These are phyloP conservation scores for Coniochaeta ligniaria DNA, from an alignment of 2,329 filamentous ascomycete genomes.

Conservation along the genomic window DNA sequence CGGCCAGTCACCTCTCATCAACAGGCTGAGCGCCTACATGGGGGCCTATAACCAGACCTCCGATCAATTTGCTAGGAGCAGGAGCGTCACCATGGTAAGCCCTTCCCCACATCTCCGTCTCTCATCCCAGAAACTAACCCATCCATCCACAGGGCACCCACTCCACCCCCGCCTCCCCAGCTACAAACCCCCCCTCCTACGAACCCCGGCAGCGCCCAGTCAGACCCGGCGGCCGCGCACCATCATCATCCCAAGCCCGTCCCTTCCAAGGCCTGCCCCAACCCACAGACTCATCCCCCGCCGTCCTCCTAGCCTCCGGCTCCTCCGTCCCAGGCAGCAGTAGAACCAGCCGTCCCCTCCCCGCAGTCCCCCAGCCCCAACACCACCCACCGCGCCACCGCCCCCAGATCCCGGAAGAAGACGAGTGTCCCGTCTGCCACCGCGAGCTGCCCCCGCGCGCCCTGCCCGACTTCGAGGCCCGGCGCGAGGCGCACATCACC, in stretches of 20 bases:
- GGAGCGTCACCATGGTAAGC: conserved; percentile 46
- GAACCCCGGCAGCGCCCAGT: background rate
- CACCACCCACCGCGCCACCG: too few relatives aligned
- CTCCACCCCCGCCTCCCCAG: background rate
- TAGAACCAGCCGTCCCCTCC: background rate
- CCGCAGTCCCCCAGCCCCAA: conserved; percentile 6
- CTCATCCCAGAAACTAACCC: too few relatives aligned
- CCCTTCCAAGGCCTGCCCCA: background rate
- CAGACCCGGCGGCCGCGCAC: background rate
- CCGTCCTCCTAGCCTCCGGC: background rate
- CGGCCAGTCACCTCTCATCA: conserved; percentile 5
- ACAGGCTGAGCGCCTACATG: conserved; percentile 29
- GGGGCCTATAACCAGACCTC: conserved; percentile 24
- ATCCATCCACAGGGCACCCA: background rate
- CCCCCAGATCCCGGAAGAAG: conserved; percentile 58
- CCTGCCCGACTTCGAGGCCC: conserved; percentile 44
- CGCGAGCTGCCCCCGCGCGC: conserved; percentile 55
- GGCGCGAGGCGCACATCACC: conserved; percentile 52
- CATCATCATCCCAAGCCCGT: background rate
- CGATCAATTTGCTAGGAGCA: conserved; percentile 24
- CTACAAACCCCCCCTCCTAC: background rate
- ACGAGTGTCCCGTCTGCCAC: conserved; percentile 74
- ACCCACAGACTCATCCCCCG: background rate
- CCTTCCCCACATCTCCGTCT: too few relatives aligned
- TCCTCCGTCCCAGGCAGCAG: background rate